phyloP scores from a whole-genome alignment of 805 yeast species.

The Pichia cephalocereana region DNA sequence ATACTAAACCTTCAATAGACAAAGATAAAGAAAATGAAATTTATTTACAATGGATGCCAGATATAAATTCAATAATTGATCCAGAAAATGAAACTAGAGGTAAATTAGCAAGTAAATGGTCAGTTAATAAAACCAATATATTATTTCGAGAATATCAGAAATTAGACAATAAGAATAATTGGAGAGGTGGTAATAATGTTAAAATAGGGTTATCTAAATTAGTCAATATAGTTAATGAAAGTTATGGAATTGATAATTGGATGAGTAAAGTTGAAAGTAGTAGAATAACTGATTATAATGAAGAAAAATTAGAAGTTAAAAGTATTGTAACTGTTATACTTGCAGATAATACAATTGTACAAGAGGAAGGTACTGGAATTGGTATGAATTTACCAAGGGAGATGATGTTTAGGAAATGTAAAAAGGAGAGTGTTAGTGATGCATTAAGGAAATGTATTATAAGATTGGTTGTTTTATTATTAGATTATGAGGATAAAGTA shows the following conservation, averaged over 20 bases:
- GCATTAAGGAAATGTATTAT: slow-evolving; percentile 36
- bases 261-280: slow-evolving; percentile 10
- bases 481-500: slow-evolving; percentile 21
- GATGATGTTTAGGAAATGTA: slow-evolving; percentile 29
- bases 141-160: slow-evolving; percentile 7
- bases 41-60: slow-evolving; percentile 13
- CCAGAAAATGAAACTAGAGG: slow-evolving; percentile 10
- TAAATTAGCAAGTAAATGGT: slow-evolving; percentile 21
- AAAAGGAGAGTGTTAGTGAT: slow-evolving; percentile 40
- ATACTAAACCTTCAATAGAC: neutral
- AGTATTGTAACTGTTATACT: slow-evolving; percentile 27
- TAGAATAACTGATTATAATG: neutral
- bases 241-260: slow-evolving; percentile 49
- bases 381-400: slow-evolving; percentile 26
- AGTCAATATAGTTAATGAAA: slow-evolving; percentile 34
- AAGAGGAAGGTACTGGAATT: slow-evolving; percentile 32
- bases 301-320: slow-evolving; percentile 9
- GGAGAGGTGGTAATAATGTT: neutral
- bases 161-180: neutral
- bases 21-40: neutral
- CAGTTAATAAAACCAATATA: slow-evolving; percentile 14
- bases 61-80: slow-evolving; percentile 13
- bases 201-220: slow-evolving; percentile 14
- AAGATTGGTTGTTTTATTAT: slow-evolving; percentile 24
- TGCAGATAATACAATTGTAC: slow-evolving; percentile 35